Evolutionary conservation across 2,329 filamentous ascomycete species (phyloP), one percentile per base, ranked within the genome.

Genomic region (Amylocarpus encephaloides): DNA sequence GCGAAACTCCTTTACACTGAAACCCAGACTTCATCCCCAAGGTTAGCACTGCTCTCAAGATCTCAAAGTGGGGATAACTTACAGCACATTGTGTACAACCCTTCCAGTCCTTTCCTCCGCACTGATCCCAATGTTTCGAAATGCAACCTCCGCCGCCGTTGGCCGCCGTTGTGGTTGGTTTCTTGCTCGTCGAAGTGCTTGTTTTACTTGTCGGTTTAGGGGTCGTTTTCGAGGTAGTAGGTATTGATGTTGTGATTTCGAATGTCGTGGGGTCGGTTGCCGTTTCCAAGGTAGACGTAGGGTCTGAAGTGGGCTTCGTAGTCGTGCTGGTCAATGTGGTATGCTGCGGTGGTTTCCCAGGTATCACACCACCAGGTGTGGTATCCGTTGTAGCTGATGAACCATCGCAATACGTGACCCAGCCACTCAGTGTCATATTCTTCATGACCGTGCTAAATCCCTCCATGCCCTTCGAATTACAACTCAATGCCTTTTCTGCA

Each of bases 11-110:
- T 7, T 26, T 26, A 7, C 22, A 26, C 22, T 26, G 22, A 26
- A 26, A 26, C 22, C 22, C 22, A 26, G 22, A 26, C 22, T 26
- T 4, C 4, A 26, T 26, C 7, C 7, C 22, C 4, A 4, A 7
- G 7, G 7, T 26, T 26, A 26, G 22, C 4, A 26, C 35, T 19
- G 9, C 18, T 13, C 11, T 18, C 18, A 30, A 43, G 29, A 40
- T 39, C 12, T 10, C 2, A 16, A 9, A 29, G 34, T 30, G 34
- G 6, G 18, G 6, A 15, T 13, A 39, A 40, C 29, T 43, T 46
- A 57, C 55, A 18, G 46, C 55, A 36, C 55, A 57, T 32, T 43
- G 43, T 3, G 55, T 57, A 47, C 55, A 57, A 7, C 55, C 55
- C 22, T 55, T 57, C 55, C 55, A 57, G 41, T 55, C 43, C 13